phyloP scores from a whole-genome alignment of 768 basidiomycete genomes.

The Coprinopsis cinerea region DNA sequence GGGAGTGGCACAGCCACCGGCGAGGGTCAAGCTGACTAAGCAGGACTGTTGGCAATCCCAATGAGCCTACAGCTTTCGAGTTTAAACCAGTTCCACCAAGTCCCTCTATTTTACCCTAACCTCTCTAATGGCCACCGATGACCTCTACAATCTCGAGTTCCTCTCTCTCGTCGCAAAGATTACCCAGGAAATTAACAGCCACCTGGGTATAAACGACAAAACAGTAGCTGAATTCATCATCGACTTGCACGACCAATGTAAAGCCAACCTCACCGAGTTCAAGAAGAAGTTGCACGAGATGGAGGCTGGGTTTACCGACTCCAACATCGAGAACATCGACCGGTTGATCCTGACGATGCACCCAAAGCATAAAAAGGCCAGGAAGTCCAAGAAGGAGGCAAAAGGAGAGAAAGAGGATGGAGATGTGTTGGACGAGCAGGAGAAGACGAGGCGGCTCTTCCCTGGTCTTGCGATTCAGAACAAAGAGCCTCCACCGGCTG shows the following conservation, averaged over 20 bases:
- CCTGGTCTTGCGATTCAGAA: slow-evolving; percentile 86
- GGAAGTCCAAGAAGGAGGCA: slow-evolving; percentile 31
- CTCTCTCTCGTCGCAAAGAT: slow-evolving; percentile 90
- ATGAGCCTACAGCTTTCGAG: background rate
- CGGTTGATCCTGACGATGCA: slow-evolving; percentile 92
- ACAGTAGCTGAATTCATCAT: slow-evolving; percentile 95
- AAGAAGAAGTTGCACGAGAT: slow-evolving; percentile 70
- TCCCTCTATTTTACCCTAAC: slow-evolving; percentile 47
- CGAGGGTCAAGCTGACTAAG: background rate
- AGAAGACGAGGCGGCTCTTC: slow-evolving; percentile 81
- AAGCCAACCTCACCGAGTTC: slow-evolving; percentile 69
- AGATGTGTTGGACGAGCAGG: slow-evolving; percentile 48
- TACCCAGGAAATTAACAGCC: slow-evolving; percentile 88
- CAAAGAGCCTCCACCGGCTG: slow-evolving; percentile 53
- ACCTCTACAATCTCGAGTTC: slow-evolving; percentile 88
- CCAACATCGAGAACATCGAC: slow-evolving; percentile 89
- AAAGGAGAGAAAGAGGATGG: slow-evolving; percentile 32
- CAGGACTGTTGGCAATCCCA: background rate
- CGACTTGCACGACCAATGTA: slow-evolving; percentile 77
- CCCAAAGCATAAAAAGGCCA: slow-evolving; percentile 86
- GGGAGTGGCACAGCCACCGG: too few relatives aligned
- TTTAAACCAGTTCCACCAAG: slow-evolving; percentile 50
- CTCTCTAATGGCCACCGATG: slow-evolving; percentile 65
- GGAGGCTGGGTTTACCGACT: slow-evolving; percentile 83
- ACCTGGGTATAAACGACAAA: slow-evolving; percentile 82